These are phyloP conservation scores for Fusarium sp. DNA, from an alignment of 2,329 filamentous ascomycete genomes.

Conservation along the genomic window DNA sequence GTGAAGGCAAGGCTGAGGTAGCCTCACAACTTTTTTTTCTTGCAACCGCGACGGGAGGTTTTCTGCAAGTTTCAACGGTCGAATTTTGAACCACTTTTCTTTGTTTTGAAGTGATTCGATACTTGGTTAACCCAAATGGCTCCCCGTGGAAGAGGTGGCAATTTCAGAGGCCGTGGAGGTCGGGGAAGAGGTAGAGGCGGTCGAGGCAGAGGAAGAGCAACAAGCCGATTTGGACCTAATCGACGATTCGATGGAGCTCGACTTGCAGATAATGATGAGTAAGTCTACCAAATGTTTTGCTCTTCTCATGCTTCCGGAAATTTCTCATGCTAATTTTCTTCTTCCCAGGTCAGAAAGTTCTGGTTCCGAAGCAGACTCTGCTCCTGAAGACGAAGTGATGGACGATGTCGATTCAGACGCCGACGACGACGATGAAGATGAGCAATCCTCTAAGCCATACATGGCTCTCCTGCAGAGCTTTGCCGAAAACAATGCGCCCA, in stretches of 20 bases:
- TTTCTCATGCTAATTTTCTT: background rate
- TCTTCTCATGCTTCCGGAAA: background rate
- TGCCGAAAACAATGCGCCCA: constrained; percentile 58
- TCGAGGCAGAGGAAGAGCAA: constrained; percentile 49
- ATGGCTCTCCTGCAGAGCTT: constrained; percentile 70
- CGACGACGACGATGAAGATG: constrained; percentile 60
- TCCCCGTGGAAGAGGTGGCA: constrained; percentile 51
- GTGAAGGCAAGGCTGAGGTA: constrained; percentile 52
- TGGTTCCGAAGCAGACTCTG: constrained; percentile 45
- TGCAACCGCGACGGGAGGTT: background rate
- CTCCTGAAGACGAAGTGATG: constrained; percentile 51
- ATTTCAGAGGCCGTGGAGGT: constrained; percentile 48
- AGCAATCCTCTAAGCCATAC: constrained; percentile 64
- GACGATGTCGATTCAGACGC: constrained; percentile 55
- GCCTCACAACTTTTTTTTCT: constrained; percentile 48
- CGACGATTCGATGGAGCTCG: constrained; percentile 52
- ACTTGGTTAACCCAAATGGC: constrained; percentile 47
- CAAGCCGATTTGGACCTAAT: constrained; percentile 53
- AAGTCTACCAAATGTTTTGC: constrained; percentile 25
- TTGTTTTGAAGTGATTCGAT: background rate
- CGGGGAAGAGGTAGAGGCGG: constrained; percentile 46
- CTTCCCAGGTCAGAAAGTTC: constrained; percentile 31
- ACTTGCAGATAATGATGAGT: constrained; percentile 53
- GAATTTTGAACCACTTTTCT: background rate
- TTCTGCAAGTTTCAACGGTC: background rate